Evolutionary conservation across 257 asterid species (phyloP), one percentile per base, ranked within the genome.

Genomic region (Solanum dulcamara): DNA sequence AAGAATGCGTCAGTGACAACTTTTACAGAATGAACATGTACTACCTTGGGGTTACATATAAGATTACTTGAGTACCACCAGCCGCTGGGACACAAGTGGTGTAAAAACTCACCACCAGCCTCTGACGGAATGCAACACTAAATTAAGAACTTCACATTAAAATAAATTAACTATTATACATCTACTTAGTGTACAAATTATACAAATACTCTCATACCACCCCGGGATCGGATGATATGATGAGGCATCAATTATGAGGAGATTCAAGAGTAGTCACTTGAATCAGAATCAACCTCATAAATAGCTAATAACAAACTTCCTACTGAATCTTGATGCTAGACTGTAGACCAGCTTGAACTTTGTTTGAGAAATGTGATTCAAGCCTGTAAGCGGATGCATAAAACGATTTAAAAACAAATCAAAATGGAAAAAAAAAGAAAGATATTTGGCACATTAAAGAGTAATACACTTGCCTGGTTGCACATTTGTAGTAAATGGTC

Each of bases 281-380:
- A 77, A 46, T 26, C 59, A 44, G 26, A 77, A 77, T 46, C 82
- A 74, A 42, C 15, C 53, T 42, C 12, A 20, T 22, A 74, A 74
- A 74, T 44, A 24, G 37, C 59, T 44, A 40, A 74, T 42, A 74
- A 74, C 10, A 22, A 71, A 74, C 57, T 75, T 24, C 60, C 80
- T 85, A 96, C 89, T 91, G 94, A 84, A 92, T 86, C 92, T 96
- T 96, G 85, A 85, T 84, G 81, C 91, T 90, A 64, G 96, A 89
- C 57, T 96, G 99, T 84, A 93, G 91, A 62, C 97, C 97, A 80
- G 94, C 92, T 92, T 91, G 97, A 86, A 95, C 92, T 91, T 93
- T 96, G 88, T 89, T 91, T 42, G 93, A 87, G 88, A 94, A 90
- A 90, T 91, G 92, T 24, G 90, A 86, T 90, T 96, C 99, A 93